Base-by-base conservation (phyloP, 2,329 filamentous ascomycete genomes). In the Daldinia eschscholtzii region DNA sequence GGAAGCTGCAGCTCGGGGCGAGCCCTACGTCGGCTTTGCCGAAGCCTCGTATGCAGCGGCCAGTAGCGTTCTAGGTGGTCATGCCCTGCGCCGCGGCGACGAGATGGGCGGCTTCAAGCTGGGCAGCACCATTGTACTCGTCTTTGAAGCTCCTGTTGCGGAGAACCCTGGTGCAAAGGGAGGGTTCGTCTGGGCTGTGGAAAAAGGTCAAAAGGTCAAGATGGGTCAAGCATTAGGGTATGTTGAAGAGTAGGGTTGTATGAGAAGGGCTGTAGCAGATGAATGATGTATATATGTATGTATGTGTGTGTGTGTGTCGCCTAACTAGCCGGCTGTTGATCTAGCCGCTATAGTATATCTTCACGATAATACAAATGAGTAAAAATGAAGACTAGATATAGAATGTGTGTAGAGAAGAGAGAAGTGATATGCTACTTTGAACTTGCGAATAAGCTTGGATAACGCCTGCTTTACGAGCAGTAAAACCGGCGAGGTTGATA, bases 71-170 rank as follows among this genome's bases (percentile, higher is more conserved):
- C 85, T 99, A 0, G 89, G 89, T 20, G 96, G 97, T 2, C 90
- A 98, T 78, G 92, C 95, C 1, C 83, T 99, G 62, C 88, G 91
- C 70, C 87, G 92, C 50, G 96, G 96, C 39, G 95, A 98, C 78
- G 96, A 99, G 81, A 98, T 99, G 94, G 96, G 96, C 61, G 97
- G 96, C 0, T 99, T 99, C 82, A 93, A 97, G 83, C 86, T 99
- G 3, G 96, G 96, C 20, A 97, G 93, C 79, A 97, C 95, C 0
- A 91, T 99, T 73, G 96, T 99, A 42, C 84, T 99, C 59, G 94
- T 99, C 0, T 99, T 99, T 78, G 97, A 99, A 82, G 96, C 96
- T 12, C 96, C 96, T 0, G 88, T 90, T 61, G 87, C 89, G 1
- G 89, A 87, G 79, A 84, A 84, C 64, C 85, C 84, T 0, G 83